phyloP scores from a whole-genome alignment of 768 basidiomycete genomes.

The Hortiboletus flavorubellus region DNA sequence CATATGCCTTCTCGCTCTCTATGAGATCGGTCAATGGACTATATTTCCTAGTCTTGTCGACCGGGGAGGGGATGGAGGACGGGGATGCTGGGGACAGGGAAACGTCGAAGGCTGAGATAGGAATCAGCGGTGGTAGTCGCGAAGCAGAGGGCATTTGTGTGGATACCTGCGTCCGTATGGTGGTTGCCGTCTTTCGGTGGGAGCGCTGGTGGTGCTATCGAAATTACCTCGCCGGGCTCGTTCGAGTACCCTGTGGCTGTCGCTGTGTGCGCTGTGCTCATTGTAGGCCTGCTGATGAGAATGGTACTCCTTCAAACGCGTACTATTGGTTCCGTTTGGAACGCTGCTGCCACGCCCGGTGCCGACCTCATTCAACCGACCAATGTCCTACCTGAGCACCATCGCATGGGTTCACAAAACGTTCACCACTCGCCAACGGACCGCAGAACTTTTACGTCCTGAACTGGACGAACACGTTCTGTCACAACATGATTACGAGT shows the following conservation, averaged over 20 bases:
- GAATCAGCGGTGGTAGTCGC: conserved; percentile 16
- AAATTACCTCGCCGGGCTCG: background rate
- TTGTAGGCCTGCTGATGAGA: conserved; percentile 1
- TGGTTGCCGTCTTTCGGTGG: conserved; percentile 21
- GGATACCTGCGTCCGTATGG: conserved; percentile 17
- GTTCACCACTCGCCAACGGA: conserved; percentile 41
- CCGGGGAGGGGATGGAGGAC: conserved; percentile 28
- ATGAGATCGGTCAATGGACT: conserved; percentile 92
- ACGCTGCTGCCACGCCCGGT: background rate
- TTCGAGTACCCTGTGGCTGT: background rate
- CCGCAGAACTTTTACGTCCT: conserved; percentile 29
- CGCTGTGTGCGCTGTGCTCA: conserved; percentile 7
- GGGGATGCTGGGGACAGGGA: conserved; percentile 22
- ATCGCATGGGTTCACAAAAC: conserved; percentile 40
- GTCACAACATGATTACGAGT: conserved; percentile 50
- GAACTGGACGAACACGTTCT: conserved; percentile 29
- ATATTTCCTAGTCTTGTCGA: conserved; percentile 54
- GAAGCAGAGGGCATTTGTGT: background rate
- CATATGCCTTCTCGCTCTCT: conserved; percentile 90
- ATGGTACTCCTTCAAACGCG: background rate
- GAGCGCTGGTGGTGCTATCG: conserved; percentile 6
- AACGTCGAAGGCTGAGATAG: conserved; percentile 20
- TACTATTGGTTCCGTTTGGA: background rate
- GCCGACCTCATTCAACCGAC: background rate
- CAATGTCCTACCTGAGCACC: conserved; percentile 28